A percentile compares a stretch with the other conserved stretches of the same genome.
Conservation (phyloP, 108 stramenopile genomes). For the Heterococcus sp. region DNA sequence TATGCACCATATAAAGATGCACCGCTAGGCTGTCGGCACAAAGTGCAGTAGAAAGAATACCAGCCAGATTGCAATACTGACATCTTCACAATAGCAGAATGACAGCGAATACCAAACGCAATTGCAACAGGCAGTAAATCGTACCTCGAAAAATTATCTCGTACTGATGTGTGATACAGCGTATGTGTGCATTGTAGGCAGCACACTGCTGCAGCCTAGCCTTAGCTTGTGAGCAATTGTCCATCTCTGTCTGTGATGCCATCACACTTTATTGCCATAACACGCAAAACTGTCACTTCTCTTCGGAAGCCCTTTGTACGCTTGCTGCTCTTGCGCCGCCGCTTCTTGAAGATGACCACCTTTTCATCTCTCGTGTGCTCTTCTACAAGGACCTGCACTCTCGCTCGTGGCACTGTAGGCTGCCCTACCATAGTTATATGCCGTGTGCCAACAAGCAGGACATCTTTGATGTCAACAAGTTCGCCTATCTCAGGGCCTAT, state of each 20-base stretch:
- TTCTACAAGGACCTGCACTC: conserved; percentile 19
- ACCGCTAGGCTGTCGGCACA: too few relatives aligned
- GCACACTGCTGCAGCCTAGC: background rate
- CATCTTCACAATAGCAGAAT: too few relatives aligned
- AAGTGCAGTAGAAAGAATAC: too few relatives aligned
- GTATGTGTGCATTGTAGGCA: background rate
- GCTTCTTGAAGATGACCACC: conserved; percentile 28
- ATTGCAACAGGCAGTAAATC: too few relatives aligned
- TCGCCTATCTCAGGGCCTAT: conserved; percentile 16
- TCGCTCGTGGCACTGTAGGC: conserved; percentile 18
- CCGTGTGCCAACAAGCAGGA: conserved; percentile 30
- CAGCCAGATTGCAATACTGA: too few relatives aligned
- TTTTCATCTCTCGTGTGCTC: conserved; percentile 37
- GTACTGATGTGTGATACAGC: too few relatives aligned
- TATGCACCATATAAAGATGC: too few relatives aligned
- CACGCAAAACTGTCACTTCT: conserved; percentile 24
- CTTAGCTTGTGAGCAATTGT: background rate
- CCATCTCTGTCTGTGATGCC: background rate
- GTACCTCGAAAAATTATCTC: too few relatives aligned
- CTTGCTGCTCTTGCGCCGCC: conserved; percentile 32
- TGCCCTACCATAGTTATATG: conserved; percentile 14
- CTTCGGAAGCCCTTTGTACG: conserved; percentile 17
- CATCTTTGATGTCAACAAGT: conserved; percentile 10
- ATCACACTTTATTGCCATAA: conserved; percentile 1
- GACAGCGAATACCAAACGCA: background rate